Conservation (phyloP, 768 basidiomycete species). For the Postia placenta region DNA sequence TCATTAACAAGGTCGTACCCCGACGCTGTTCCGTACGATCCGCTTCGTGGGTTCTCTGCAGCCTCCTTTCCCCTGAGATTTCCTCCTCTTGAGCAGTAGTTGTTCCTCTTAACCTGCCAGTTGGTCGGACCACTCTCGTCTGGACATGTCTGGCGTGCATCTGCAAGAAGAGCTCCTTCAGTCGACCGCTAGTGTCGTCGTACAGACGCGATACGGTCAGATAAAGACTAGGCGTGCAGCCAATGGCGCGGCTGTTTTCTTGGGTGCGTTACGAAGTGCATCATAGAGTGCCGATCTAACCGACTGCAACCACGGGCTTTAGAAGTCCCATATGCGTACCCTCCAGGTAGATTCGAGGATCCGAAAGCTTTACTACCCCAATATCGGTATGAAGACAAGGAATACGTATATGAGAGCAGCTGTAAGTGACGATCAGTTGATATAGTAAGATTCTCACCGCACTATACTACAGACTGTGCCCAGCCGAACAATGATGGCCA, state of each 20-base stretch:
- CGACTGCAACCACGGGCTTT: too few relatives aligned
- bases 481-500: slow-evolving; percentile 67
- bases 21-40: too few relatives aligned
- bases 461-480: slow-evolving; percentile 50
- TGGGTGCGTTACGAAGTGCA: slow-evolving; percentile 52
- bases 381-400: slow-evolving; percentile 52
- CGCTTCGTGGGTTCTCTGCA: too few relatives aligned
- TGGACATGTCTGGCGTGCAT: slow-evolving; percentile 25
- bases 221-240: slow-evolving; percentile 52
- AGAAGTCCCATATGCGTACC: slow-evolving; percentile 73
- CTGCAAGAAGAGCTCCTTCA: slow-evolving; percentile 53
- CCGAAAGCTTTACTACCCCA: slow-evolving; percentile 47
- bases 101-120: too few relatives aligned
- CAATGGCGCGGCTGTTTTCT: slow-evolving; percentile 60
- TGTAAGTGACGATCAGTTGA: slow-evolving; percentile 37
- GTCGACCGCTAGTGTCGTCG: slow-evolving; percentile 36
- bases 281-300: too few relatives aligned
- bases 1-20: too few relatives aligned
- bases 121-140: too few relatives aligned
- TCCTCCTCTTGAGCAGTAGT: too few relatives aligned
- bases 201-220: slow-evolving; percentile 49
- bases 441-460: neutral
- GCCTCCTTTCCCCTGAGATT: too few relatives aligned
- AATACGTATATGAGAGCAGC: slow-evolving; percentile 53
- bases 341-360: slow-evolving; percentile 60